Percentiles rank a stretch among this genome's conserved stretches.
Evolutionary conservation across 2,329 filamentous ascomycete genomes (phyloP).

Genomic region (Thielaviopsis ethacetica): DNA sequence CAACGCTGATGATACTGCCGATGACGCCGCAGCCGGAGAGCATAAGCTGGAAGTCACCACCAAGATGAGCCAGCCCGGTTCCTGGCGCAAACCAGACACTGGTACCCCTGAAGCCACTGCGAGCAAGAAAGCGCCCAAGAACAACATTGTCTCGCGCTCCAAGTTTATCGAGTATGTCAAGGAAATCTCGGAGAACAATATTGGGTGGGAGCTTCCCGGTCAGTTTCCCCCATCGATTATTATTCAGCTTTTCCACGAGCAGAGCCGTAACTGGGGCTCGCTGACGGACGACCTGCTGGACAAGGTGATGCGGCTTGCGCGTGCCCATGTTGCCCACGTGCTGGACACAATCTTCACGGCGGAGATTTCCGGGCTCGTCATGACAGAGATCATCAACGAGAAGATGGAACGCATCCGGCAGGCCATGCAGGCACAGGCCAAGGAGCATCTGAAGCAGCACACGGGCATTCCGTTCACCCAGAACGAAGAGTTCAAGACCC

Average conservation of each 20-base stretch:
- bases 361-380: not conserved
- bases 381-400: not conserved
- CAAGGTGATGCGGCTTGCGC: not conserved
- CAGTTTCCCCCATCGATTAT: not conserved
- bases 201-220: not conserved
- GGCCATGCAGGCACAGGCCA: not conserved
- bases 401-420: not conserved
- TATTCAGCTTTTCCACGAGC: not conserved
- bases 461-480: not conserved
- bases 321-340: not conserved
- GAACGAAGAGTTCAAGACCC: not conserved
- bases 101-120: not conserved
- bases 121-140: too few species aligned
- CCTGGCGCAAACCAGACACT: not conserved
- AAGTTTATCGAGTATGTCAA: not conserved
- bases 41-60: too few species aligned
- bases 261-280: not conserved
- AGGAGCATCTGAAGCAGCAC: not conserved
- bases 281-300: not conserved
- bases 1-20: too few species aligned
- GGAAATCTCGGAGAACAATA: not conserved
- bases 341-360: not conserved
- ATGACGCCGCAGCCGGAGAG: too few species aligned
- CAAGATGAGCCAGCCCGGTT: not conserved
- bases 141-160: not conserved